phyloP scores from a whole-genome alignment of 208 protist genomes.

The Hexamita inflata region DNA sequence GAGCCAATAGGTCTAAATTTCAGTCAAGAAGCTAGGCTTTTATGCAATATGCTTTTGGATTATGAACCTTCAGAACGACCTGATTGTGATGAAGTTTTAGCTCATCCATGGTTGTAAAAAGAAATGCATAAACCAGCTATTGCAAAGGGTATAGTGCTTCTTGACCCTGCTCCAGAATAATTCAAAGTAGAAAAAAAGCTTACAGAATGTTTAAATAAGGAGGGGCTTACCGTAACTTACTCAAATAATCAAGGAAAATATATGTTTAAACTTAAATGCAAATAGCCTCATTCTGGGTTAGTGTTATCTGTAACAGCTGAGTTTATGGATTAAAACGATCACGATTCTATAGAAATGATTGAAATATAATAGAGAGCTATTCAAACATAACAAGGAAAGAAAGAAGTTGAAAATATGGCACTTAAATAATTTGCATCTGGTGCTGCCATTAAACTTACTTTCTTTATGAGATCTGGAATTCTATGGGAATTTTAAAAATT shows the following conservation, averaged over 20 bases:
- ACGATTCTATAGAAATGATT: background rate
- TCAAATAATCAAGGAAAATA: background rate
- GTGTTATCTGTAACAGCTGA: background rate
- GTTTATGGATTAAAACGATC: background rate
- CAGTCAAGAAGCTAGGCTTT: background rate
- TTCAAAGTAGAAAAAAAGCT: background rate
- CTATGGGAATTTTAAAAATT: background rate
- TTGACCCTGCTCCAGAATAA: conserved; percentile 1
- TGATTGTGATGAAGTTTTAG: background rate
- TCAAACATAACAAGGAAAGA: background rate
- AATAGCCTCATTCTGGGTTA: no score
- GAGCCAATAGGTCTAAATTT: background rate
- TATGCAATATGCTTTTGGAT: background rate
- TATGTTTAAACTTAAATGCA: background rate
- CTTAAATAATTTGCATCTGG: background rate
- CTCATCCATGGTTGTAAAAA: background rate
- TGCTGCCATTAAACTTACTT: background rate
- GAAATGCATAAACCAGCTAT: background rate
- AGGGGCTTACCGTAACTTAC: background rate
- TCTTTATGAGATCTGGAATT: background rate
- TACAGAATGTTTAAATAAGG: background rate
- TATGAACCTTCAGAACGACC: background rate
- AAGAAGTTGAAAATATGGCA: background rate
- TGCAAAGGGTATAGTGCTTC: conserved; percentile 5
- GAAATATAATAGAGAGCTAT: background rate